Conservation (phyloP, 768 basidiomycete species). For the Auricularia sp. region DNA sequence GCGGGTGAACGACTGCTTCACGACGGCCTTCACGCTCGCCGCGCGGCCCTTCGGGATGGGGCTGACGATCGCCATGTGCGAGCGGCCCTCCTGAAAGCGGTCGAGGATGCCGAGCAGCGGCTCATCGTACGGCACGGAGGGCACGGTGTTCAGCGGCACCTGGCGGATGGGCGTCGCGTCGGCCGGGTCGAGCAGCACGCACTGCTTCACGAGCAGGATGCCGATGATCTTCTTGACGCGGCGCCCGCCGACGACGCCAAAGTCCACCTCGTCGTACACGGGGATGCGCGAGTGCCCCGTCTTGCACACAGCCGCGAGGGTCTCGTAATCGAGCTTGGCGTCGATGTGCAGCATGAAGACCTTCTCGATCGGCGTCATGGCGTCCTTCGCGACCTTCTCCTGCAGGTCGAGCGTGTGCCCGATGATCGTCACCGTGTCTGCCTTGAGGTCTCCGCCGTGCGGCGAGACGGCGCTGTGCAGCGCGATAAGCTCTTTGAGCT, state of each 20-base stretch:
- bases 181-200: constrained; percentile 73
- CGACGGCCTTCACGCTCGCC: constrained; percentile 57
- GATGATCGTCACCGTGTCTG: constrained; percentile 81
- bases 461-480: constrained; percentile 63
- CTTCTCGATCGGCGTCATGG: constrained; percentile 27
- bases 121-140: constrained; percentile 79
- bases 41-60: constrained; percentile 15
- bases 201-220: constrained; percentile 80
- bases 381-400: constrained; percentile 63
- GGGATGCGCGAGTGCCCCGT: constrained; percentile 81
- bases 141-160: constrained; percentile 78
- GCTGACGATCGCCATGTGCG: constrained; percentile 83
- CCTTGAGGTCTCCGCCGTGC: constrained; percentile 77
- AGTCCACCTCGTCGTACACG: constrained; percentile 66
- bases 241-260: constrained; percentile 12
- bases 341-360: constrained; percentile 88
- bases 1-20: constrained; percentile 70
- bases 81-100: constrained; percentile 81
- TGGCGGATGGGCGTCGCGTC: constrained; percentile 76
- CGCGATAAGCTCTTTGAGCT: constrained; percentile 84
- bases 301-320: constrained; percentile 61
- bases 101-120: constrained; percentile 76
- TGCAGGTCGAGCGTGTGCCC: constrained; percentile 84
- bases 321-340: constrained; percentile 69
- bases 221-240: constrained; percentile 67